Base-by-base conservation (phyloP, 257 asterid genomes). In the Leptodermis oblonga region DNA sequence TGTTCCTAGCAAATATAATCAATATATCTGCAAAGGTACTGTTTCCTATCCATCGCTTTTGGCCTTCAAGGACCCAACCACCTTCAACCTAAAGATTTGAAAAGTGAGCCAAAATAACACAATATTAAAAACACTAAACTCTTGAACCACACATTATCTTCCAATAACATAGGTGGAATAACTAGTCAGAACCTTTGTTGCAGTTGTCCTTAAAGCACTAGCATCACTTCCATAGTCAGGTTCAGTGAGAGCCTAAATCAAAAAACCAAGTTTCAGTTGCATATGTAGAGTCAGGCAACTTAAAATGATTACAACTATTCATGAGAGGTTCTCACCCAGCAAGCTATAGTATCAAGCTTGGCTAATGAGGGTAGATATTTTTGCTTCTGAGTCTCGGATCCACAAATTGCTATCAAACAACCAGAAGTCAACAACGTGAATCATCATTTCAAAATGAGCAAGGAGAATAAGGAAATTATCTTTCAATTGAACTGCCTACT, bases 171-270 rank as follows among this genome's bases (percentile, higher is more conserved):
- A 41, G 22, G 52, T 17, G n/a, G 69, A 46, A 43, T 54, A 55
- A 54, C 31, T 49, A 69, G 25, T 62, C 26, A 22, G 10, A 64
- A 91, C 99, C 97, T 91, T 91, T 69, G 66, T 87, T 65, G 99
- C 99, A 62, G 93, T 87, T 65, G 98, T 87, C 70, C 67, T 78
- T 76, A 94, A 49, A 78, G 83, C 87, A 81, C 99, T 94, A 75
- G 99, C 99, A 84, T 91, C 99, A 70, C 99, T 94, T 75, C 99
- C 99, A 73, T 85, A 80, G 76, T 91, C 92, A 70, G 99, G 99
- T 82, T 94, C 97, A 11, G 98, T 89, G 79, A 94, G 80, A 74
- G 79, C 99, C 99, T 94, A 76, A 60, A 59, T 51, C 73, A 75
- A 78, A 30, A 69, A 76, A 73, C 36, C 25, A 65, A 22, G 70